Conservation (phyloP, 164 flowering plant genomes). For the Euptelea pleiosperma region DNA sequence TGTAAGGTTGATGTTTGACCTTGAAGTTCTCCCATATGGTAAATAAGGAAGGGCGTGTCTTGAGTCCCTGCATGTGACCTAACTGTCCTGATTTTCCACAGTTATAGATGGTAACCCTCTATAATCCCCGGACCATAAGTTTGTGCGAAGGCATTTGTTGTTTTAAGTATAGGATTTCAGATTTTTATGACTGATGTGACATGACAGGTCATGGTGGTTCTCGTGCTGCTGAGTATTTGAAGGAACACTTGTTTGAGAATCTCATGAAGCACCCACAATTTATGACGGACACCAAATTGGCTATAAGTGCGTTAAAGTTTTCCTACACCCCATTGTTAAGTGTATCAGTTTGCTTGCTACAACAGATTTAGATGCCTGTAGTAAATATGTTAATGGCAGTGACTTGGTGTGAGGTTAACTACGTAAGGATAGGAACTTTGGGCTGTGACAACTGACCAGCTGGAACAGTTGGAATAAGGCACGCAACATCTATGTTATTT, state of each 20-base stretch:
- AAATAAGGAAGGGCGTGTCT: neutral
- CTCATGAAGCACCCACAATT: slow-evolving; percentile 89
- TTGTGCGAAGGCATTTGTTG: neutral
- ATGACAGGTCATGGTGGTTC: slow-evolving; percentile 95
- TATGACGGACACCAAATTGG: slow-evolving; percentile 64
- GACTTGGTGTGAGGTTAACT: slow-evolving; percentile 1
- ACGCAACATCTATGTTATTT: neutral
- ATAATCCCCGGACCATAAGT: too few species aligned
- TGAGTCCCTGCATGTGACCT: neutral
- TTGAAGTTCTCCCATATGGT: neutral
- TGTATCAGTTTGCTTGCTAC: neutral
- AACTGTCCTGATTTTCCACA: neutral
- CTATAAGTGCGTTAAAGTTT: slow-evolving; percentile 67
- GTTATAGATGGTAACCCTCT: neutral
- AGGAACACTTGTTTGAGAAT: slow-evolving; percentile 84
- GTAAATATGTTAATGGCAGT: neutral
- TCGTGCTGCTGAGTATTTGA: slow-evolving; percentile 92
- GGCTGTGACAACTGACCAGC: neutral
- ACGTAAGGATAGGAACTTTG: neutral
- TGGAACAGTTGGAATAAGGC: neutral
- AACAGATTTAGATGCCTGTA: slow-evolving; percentile 1
- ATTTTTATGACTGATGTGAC: slow-evolving; percentile 6
- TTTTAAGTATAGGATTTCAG: neutral
- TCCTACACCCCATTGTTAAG: slow-evolving; percentile 3
- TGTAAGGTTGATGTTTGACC: neutral